Base-by-base conservation (phyloP, 2,329 filamentous ascomycete species). In the Trichoderma guizhouense region DNA sequence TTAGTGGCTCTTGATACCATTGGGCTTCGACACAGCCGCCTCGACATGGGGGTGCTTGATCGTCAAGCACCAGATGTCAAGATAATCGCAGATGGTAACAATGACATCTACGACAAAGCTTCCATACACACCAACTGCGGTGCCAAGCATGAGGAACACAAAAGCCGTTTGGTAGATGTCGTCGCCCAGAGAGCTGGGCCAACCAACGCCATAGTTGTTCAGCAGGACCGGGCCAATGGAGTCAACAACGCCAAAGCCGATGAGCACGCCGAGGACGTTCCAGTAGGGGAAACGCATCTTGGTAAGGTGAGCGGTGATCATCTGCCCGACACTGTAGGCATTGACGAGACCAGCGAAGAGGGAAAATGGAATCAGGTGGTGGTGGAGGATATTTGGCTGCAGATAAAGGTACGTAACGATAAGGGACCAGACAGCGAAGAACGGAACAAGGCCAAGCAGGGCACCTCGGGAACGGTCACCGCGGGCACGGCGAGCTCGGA, bases 41-140 rank as follows among this genome's bases (percentile, higher is more conserved):
- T 88, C 86, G 28, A 86, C 83, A 74, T 87, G 86, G 26, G 89
- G 89, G 77, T 98, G 91, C 88, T 99, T 99, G 84, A 99, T 99
- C 1, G 93, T 97, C 80, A 99, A 85, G 80, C 96, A 99, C 94
- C 94, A 98, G 76, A 99, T 99, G 80, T 99, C 96, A 73, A 98
- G 87, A 81, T 97, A 97, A 81, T 99, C 96, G 83, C 96, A 99
- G 77, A 99, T 98, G 34, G 94, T 97, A 72, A 96, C 94, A 76
- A 99, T 98, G 71, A 98, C 95, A 80, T 98, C 96, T 36, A 97
- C 93, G 71, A 98, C 94, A 81, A 99, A 99, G 81, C 94, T 97
- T 73, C 94, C 95, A 83, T 99, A 98, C n/a, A 98, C 90, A 39
- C 96, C 96, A 62, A 97, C 81, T 0, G 92, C 92, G 72, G 93